Percentiles rank a stretch among this genome's conserved stretches.
These are phyloP conservation scores for Melampsora americana DNA, from an alignment of 1,284 basidiomycete genomes.

Conservation along the genomic window DNA sequence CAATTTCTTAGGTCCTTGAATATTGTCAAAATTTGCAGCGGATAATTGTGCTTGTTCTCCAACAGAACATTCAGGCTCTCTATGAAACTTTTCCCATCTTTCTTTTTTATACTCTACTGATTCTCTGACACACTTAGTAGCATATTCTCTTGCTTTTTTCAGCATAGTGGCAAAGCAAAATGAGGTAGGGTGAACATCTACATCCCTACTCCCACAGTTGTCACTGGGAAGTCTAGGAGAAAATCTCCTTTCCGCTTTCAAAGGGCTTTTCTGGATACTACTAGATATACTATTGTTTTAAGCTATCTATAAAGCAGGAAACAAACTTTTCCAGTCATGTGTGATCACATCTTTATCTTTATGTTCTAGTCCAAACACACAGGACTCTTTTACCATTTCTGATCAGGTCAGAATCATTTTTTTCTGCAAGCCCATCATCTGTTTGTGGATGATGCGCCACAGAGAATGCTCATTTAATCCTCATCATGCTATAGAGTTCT, in stretches of 20 bases:
- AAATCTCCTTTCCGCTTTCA: neutral
- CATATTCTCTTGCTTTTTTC: neutral
- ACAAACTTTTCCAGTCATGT: too few relatives aligned
- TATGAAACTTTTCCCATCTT: too few relatives aligned
- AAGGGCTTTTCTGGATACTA: neutral
- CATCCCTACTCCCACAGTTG: neutral
- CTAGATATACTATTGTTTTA: neutral
- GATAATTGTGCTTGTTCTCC: constrained; percentile 1
- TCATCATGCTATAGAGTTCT: too few relatives aligned
- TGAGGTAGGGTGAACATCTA: neutral
- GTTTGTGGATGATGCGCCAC: too few relatives aligned
- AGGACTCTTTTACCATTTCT: too few relatives aligned
- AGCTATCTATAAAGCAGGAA: too few relatives aligned
- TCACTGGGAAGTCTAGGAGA: neutral
- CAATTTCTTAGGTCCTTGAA: neutral
- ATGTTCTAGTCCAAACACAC: too few relatives aligned
- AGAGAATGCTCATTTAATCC: too few relatives aligned
- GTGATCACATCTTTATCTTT: too few relatives aligned
- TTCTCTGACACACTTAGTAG: neutral
- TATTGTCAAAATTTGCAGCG: neutral
- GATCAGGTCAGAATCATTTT: too few relatives aligned
- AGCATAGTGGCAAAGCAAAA: neutral
- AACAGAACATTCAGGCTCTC: neutral
- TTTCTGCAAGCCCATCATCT: too few relatives aligned
- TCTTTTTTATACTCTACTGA: neutral